These are phyloP conservation scores for Brassica rapa DNA, from an alignment of 345 rosid species.

Conservation along the genomic window DNA sequence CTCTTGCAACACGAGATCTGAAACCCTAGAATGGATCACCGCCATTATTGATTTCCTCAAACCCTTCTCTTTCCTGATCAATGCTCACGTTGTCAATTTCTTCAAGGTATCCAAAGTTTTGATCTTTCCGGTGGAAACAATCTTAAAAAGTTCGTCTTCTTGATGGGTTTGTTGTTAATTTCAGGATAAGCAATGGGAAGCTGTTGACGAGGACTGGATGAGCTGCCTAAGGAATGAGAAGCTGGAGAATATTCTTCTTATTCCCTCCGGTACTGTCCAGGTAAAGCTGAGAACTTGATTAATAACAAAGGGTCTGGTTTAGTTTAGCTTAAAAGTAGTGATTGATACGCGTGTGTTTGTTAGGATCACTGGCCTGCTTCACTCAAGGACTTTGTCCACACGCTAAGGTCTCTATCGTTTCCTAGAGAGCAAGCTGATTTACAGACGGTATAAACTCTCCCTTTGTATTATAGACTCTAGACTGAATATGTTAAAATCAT, in stretches of 20 bases:
- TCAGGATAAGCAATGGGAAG: constrained; percentile 80
- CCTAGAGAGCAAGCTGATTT: constrained; percentile 69
- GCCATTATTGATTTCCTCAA: constrained; percentile 61
- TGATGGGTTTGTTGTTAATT: neutral
- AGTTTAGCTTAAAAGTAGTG: neutral
- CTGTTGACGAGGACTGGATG: constrained; percentile 71
- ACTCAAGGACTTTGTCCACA: constrained; percentile 61
- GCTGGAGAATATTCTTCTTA: constrained; percentile 58
- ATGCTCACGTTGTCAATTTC: constrained; percentile 85
- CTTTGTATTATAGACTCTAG: neutral
- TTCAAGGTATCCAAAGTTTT: constrained; percentile 44
- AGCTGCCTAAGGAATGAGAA: constrained; percentile 67
- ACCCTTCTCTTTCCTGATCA: constrained; percentile 56
- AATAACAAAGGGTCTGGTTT: neutral
- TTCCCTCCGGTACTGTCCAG: constrained; percentile 75
- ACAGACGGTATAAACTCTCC: constrained; percentile 38
- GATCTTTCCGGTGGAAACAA: neutral
- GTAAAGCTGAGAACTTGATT: constrained; percentile 37
- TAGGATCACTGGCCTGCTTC: constrained; percentile 92
- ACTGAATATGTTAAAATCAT: neutral
- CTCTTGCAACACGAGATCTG: constrained; percentile 61
- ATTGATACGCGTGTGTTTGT: neutral
- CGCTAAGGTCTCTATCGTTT: constrained; percentile 63
- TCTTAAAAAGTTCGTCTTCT: neutral
- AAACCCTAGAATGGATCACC: constrained; percentile 73